phyloP scores from a whole-genome alignment of 345 rosid species.

The Psidium friedrichsthalianum region DNA sequence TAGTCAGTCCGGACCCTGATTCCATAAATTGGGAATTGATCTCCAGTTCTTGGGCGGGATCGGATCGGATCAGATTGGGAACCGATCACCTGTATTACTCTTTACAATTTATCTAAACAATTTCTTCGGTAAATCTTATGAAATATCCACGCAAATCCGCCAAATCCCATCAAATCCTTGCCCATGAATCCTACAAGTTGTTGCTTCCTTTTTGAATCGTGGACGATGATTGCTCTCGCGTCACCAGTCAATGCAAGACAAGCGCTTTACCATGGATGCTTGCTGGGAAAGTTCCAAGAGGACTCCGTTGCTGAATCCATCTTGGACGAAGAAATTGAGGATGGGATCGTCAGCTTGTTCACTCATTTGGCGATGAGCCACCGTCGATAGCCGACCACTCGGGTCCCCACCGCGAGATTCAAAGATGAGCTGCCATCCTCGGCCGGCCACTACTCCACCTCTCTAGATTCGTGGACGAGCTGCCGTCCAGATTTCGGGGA shows the following conservation, averaged over 20 bases:
- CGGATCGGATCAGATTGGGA: too few relatives aligned
- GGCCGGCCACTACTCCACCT: not conserved
- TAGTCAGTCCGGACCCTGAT: too few relatives aligned
- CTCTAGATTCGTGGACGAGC: not conserved
- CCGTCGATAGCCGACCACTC: not conserved
- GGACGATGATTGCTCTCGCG: not conserved
- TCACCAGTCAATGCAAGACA: not conserved
- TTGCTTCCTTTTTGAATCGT: not conserved
- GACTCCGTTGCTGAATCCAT: not conserved
- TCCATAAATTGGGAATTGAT: too few relatives aligned
- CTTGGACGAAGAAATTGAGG: not conserved
- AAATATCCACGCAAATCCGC: not conserved
- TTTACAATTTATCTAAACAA: fast-evolving
- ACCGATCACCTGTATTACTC: too few relatives aligned
- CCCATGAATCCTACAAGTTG: not conserved
- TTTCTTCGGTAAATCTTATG: not conserved
- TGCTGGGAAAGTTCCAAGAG: not conserved
- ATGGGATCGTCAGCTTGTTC: not conserved
- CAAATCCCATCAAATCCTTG: not conserved
- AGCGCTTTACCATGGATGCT: not conserved
- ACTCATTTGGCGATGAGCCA: not conserved
- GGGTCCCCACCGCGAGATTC: not conserved
- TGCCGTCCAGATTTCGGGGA: not conserved
- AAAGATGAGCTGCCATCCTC: not conserved
- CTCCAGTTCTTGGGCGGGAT: too few relatives aligned